A percentile compares a stretch with the other conserved stretches of the same genome.
Conservation (phyloP, 768 basidiomycete species). For the Trametes elegans region DNA sequence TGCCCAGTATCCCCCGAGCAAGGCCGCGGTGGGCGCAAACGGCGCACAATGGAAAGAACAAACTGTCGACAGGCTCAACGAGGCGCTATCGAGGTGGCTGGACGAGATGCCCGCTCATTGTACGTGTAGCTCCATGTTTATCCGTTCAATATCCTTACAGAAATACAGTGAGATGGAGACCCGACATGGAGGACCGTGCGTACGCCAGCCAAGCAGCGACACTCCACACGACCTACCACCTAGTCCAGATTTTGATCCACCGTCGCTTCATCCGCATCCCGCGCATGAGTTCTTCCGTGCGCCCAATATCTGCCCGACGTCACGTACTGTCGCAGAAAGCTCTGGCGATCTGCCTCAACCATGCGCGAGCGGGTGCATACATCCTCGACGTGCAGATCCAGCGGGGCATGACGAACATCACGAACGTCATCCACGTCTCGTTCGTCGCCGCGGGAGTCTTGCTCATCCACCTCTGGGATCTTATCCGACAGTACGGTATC, state of each 20-base stretch:
- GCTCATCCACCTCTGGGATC: conserved; percentile 57
- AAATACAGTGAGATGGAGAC: conserved; percentile 40
- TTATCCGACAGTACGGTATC: conserved; percentile 23
- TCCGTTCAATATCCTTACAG: neutral
- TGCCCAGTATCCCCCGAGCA: conserved; percentile 68
- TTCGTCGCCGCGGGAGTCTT: conserved; percentile 53
- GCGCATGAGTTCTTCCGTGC: conserved; percentile 12
- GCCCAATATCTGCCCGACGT: conserved; percentile 22
- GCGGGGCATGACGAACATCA: conserved; percentile 32
- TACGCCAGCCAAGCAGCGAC: conserved; percentile 44
- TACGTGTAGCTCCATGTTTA: conserved; percentile 10
- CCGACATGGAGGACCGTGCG: conserved; percentile 35
- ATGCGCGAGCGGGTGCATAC: conserved; percentile 57
- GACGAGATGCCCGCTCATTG: conserved; percentile 30
- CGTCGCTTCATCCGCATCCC: conserved; percentile 66
- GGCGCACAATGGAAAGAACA: conserved; percentile 29
- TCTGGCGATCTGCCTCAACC: conserved; percentile 47
- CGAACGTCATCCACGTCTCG: conserved; percentile 38
- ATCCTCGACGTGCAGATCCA: conserved; percentile 54
- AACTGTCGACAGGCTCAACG: conserved; percentile 45
- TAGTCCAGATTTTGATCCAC: conserved; percentile 71
- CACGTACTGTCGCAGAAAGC: conserved; percentile 67
- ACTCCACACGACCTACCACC: conserved; percentile 48
- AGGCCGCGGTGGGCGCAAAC: conserved; percentile 31
- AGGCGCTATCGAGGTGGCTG: conserved; percentile 38